These are phyloP conservation scores for Irpex lacteus DNA, from an alignment of 1,284 basidiomycete genomes.

Conservation along the genomic window DNA sequence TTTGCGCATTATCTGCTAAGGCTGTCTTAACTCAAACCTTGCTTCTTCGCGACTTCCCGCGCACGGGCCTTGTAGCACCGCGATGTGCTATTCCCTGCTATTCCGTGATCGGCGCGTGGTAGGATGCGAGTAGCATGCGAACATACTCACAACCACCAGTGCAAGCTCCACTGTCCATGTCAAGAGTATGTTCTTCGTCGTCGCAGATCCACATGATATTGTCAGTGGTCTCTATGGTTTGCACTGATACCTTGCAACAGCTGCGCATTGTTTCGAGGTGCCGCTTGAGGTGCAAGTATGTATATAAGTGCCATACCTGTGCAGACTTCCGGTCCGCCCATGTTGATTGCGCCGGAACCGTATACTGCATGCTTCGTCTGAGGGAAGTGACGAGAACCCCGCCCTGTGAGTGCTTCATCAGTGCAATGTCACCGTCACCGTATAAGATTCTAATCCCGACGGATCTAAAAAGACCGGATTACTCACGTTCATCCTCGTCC, in stretches of 20 bases:
- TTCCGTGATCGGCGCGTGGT: not conserved
- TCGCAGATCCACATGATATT: not conserved
- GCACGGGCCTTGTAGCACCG: not conserved
- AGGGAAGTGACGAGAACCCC: not conserved
- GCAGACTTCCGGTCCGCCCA: too few relatives aligned
- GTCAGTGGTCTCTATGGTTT: not conserved
- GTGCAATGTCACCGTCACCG: not conserved
- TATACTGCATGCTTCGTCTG: too few relatives aligned
- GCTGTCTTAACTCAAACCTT: not conserved
- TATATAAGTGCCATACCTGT: too few relatives aligned
- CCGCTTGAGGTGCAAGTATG: too few relatives aligned
- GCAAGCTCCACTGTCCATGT: not conserved
- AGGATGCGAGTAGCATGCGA: not conserved
- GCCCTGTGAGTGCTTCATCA: not conserved
- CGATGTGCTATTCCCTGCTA: not conserved
- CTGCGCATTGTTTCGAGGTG: not conserved
- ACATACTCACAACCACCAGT: not conserved
- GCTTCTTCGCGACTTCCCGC: not conserved
- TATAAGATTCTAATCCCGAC: not conserved
- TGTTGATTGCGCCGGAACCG: too few relatives aligned
- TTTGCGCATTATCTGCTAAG: not conserved
- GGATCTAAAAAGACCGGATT: not conserved
- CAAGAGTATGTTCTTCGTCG: not conserved
- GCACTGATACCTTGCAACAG: not conserved
- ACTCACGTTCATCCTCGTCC: not conserved